Conservation (phyloP, 23 red algal species). For the Gracilaria gracilis region DNA sequence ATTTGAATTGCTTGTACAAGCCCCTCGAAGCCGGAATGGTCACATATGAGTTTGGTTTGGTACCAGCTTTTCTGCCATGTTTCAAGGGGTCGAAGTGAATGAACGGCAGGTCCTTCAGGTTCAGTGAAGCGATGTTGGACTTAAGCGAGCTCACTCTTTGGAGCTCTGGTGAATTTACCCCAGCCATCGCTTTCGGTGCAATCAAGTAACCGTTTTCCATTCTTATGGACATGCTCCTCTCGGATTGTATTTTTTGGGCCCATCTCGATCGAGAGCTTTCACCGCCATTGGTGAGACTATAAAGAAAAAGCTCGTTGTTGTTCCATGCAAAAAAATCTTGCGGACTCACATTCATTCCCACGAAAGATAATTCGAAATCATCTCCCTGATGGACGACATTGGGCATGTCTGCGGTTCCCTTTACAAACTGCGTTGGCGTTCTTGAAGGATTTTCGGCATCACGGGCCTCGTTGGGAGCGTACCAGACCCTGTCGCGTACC, state of each 20-base stretch:
- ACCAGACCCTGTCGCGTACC: constrained; percentile 5
- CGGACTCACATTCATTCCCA: constrained; percentile 24
- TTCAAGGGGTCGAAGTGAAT: constrained; percentile 32
- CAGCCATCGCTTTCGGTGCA: neutral
- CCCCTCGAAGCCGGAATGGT: constrained; percentile 29
- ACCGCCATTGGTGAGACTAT: constrained; percentile 3
- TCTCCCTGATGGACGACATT: constrained; percentile 15
- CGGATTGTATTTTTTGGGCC: neutral
- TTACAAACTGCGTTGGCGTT: constrained; percentile 30
- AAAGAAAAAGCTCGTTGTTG: constrained; percentile 23
- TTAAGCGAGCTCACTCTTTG: constrained; percentile 1
- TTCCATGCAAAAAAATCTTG: constrained; percentile 19
- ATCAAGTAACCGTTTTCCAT: constrained; percentile 16
- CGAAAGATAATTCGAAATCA: constrained; percentile 42
- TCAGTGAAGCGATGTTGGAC: neutral
- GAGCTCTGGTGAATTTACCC: neutral
- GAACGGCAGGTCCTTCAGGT: constrained; percentile 8
- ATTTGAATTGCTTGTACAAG: constrained; percentile 20
- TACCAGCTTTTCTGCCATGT: neutral
- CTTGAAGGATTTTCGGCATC: neutral
- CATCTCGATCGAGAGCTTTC: neutral
- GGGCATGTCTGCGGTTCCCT: neutral
- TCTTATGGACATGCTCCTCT: neutral
- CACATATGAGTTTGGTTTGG: constrained; percentile 20
- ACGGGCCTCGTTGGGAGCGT: neutral